Evolutionary conservation across 495 filamentous ascomycete species (phyloP).

Genomic region (Arthonia radiata): DNA sequence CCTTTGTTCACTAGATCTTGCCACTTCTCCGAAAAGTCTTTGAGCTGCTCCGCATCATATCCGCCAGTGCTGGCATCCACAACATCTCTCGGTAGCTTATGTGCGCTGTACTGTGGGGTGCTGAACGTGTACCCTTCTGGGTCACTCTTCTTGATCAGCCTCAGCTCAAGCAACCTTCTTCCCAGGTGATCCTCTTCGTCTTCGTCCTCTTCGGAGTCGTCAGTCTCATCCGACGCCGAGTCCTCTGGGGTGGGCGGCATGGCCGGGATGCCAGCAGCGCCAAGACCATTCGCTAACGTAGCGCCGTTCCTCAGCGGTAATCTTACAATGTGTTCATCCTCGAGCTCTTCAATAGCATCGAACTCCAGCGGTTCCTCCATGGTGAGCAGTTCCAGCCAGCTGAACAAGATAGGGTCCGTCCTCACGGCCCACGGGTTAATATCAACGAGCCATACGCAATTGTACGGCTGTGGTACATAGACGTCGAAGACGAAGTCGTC

Average conservation of each 20-base stretch:
- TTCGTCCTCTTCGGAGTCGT: slow-evolving; percentile 15
- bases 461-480: slow-evolving; percentile 59
- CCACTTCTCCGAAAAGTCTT: slow-evolving; percentile 75
- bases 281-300: too few species aligned
- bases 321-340: slow-evolving; percentile 13
- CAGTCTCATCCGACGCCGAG: slow-evolving; percentile 4
- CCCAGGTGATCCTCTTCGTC: slow-evolving; percentile 33
- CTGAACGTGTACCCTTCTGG: slow-evolving; percentile 68
- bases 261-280: too few species aligned
- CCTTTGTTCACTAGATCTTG: slow-evolving; percentile 43
- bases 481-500: slow-evolving; percentile 70
- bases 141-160: slow-evolving; percentile 59
- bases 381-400: slow-evolving; percentile 65
- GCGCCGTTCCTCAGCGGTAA: slow-evolving; percentile 20
- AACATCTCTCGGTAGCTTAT: slow-evolving; percentile 84
- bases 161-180: slow-evolving; percentile 51
- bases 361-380: slow-evolving; percentile 31
- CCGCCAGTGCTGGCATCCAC: slow-evolving; percentile 71
- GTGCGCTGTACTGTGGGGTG: slow-evolving; percentile 74
- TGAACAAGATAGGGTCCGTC: slow-evolving; percentile 75
- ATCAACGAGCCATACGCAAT: slow-evolving; percentile 66
- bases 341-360: slow-evolving; percentile 13
- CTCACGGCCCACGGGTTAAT: slow-evolving; percentile 85
- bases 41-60: slow-evolving; percentile 41
- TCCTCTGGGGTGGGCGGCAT: too few species aligned